Evolutionary conservation across 2,329 filamentous ascomycete genomes (phyloP).

Genomic region (Sclerotinia spermophila): DNA sequence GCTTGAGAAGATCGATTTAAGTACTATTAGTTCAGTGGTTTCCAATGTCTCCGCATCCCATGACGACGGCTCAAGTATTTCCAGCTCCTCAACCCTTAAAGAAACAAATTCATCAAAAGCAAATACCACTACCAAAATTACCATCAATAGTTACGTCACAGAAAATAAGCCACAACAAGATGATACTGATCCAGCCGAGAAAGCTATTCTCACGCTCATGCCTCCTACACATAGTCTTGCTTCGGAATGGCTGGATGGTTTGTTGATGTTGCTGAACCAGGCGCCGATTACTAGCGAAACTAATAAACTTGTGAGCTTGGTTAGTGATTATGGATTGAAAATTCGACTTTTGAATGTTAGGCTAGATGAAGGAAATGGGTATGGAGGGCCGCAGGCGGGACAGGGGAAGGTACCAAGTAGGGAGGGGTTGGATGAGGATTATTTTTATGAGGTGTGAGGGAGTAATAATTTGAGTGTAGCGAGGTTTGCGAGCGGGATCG

Average conservation of each 20-base stretch:
- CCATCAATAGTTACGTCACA: conserved; percentile 69
- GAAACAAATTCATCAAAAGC: conserved; percentile 31
- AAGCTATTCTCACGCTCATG: conserved; percentile 75
- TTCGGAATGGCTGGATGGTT: conserved; percentile 93
- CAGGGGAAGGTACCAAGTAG: conserved; percentile 74
- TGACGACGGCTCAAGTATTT: conserved; percentile 46
- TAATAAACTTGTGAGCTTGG: conserved; percentile 79
- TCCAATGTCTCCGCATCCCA: conserved; percentile 67
- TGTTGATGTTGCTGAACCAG: conserved; percentile 93
- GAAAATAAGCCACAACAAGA: conserved; percentile 34
- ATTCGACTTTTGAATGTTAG: conserved; percentile 88
- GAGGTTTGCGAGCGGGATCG: background rate
- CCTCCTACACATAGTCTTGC: conserved; percentile 77
- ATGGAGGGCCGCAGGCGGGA: conserved; percentile 54
- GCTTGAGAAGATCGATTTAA: conserved; percentile 79
- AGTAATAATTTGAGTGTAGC: background rate
- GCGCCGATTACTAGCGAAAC: conserved; percentile 96
- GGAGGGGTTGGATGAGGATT: conserved; percentile 86
- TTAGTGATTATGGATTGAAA: conserved; percentile 87
- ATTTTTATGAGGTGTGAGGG: conserved; percentile 64
- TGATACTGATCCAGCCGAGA: conserved; percentile 52
- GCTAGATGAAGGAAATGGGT: conserved; percentile 71
- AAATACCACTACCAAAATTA: conserved; percentile 71
- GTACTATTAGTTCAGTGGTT: conserved; percentile 84
- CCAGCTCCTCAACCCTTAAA: conserved; percentile 43